phyloP scores from a whole-genome alignment of 495 filamentous ascomycete genomes.

The Parachaetomium inaequale region DNA sequence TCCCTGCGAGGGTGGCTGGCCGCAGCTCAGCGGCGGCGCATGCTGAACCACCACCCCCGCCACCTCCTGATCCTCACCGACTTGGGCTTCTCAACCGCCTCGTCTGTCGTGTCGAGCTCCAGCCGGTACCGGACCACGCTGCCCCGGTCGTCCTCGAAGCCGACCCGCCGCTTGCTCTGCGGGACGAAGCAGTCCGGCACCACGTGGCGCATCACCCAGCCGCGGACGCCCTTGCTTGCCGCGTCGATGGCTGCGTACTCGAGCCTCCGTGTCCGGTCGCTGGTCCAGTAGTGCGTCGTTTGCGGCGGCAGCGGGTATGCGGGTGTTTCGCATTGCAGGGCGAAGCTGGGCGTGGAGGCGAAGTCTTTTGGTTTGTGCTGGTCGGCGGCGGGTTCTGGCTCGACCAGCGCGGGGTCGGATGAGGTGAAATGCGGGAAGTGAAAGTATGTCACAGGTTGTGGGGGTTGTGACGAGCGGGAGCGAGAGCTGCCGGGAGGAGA shows the following conservation, averaged over 20 bases:
- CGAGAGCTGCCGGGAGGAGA: conserved; percentile 26
- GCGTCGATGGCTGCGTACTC: conserved; percentile 59
- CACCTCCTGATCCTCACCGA: conserved; percentile 15
- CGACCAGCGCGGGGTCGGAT: conserved; percentile 32
- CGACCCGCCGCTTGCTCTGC: conserved; percentile 38
- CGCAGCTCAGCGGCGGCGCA: conserved; percentile 15
- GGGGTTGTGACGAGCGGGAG: conserved; percentile 14
- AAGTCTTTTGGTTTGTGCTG: background rate
- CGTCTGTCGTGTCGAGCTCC: conserved; percentile 32
- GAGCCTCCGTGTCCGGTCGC: conserved; percentile 49
- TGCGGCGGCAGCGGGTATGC: conserved; percentile 43
- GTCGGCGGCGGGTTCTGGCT: conserved; percentile 14
- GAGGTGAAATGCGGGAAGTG: conserved; percentile 49
- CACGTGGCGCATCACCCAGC: conserved; percentile 51
- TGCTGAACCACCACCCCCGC: conserved; percentile 31
- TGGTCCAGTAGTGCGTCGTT: conserved; percentile 57
- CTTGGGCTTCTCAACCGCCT: conserved; percentile 17
- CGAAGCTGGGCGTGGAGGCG: background rate
- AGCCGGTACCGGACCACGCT: conserved; percentile 55
- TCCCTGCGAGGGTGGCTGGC: background rate
- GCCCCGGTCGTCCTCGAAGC: conserved; percentile 51
- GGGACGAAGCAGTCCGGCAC: conserved; percentile 55
- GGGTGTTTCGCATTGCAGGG: background rate
- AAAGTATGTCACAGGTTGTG: conserved; percentile 41
- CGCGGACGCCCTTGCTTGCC: conserved; percentile 48